These are phyloP conservation scores for Chytridium lagenaria DNA, from an alignment of 371 early-diverging fungal genomes.

Conservation along the genomic window DNA sequence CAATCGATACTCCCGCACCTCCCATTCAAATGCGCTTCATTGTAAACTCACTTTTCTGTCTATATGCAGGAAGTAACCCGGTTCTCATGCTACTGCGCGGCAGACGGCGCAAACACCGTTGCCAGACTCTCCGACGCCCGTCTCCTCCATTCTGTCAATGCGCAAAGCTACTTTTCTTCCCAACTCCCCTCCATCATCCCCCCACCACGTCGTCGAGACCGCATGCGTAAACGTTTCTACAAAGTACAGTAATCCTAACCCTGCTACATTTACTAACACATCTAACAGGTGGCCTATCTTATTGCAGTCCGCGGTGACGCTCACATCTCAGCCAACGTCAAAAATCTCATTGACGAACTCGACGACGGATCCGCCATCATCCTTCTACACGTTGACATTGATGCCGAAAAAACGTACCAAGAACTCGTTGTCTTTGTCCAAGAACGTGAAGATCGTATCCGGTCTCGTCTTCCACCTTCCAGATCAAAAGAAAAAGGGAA, in stretches of 20 bases:
- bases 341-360: slow-evolving; percentile 37
- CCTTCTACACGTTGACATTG: slow-evolving; percentile 47
- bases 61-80: slow-evolving; percentile 12
- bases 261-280: not conserved
- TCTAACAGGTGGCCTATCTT: slow-evolving; percentile 49
- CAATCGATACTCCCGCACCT: too few species aligned
- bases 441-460: not conserved
- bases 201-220: slow-evolving; percentile 16
- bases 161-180: slow-evolving; percentile 35
- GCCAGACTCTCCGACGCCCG: slow-evolving; percentile 35
- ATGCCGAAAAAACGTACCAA: not conserved
- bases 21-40: too few species aligned
- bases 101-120: slow-evolving; percentile 40
- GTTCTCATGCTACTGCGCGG: slow-evolving; percentile 47
- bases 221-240: not conserved
- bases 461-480: not conserved
- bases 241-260: not conserved
- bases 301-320: slow-evolving; percentile 36
- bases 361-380: slow-evolving; percentile 50
- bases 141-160: slow-evolving; percentile 39
- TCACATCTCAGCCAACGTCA: not conserved
- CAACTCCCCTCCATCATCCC: not conserved
- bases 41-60: not conserved
- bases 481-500: slow-evolving; percentile 26
- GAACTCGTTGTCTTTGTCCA: slow-evolving; percentile 5